Conservation (phyloP, 176 grass and related monocot species). For the Miscanthus lutarioriparius region DNA sequence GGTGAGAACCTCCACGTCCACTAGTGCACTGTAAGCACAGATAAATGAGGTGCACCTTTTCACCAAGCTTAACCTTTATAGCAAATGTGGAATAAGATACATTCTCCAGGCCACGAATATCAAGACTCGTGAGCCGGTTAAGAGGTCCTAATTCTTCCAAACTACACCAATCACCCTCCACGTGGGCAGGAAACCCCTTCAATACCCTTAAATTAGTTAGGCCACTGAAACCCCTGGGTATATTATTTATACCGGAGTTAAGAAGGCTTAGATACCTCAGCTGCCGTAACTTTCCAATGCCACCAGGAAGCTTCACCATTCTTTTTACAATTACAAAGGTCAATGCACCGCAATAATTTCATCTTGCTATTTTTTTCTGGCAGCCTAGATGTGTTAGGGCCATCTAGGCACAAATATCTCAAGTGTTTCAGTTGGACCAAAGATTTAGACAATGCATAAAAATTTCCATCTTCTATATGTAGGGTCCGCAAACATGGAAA, state of each 20-base stretch:
- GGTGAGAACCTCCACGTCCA: background rate
- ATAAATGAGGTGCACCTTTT: background rate
- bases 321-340: background rate
- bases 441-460: background rate
- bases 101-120: background rate
- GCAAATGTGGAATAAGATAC: background rate
- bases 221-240: background rate
- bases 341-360: background rate
- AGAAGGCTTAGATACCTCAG: background rate
- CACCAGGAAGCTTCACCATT: background rate
- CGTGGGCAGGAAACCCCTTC: background rate
- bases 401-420: background rate
- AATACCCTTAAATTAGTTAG: background rate
- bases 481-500: no score
- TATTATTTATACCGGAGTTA: background rate
- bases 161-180: background rate
- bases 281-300: background rate
- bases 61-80: background rate
- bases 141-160: constrained; percentile 18
- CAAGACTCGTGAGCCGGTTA: background rate
- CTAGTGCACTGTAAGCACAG: background rate
- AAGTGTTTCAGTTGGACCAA: background rate
- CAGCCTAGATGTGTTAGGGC: background rate
- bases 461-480: no score
- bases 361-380: background rate